Evolutionary conservation across 805 yeast genomes (phyloP), one percentile per base, ranked within the genome.

Genomic region (Candida sonorensis): DNA sequence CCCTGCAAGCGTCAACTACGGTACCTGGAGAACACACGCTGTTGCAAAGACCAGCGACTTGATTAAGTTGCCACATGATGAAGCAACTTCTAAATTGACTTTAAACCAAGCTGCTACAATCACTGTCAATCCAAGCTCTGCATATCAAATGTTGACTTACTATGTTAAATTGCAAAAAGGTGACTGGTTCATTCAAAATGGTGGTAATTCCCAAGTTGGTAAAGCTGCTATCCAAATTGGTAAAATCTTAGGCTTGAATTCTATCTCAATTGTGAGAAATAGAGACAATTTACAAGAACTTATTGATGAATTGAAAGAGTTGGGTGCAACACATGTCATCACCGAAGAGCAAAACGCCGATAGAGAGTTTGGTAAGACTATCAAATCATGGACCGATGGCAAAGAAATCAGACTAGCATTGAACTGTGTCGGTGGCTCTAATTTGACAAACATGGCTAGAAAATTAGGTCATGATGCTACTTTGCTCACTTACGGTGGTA

Each of bases 191-290:
- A 77, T 92, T 40, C 97, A 92, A 61, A 92, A 90, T 50, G 98
- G 96, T 20, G 97, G 95, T 22, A 92, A 86, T 44, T 85, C 95
- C 7, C 94, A 92, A 18, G 99, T 92, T 9, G 95, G 96, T 5
- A 77, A 86, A 45, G 78, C 82, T 46, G 97, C 95, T 7, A 70
- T 86, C 30, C 99, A 92, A 59, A 73, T 92, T 33, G 95, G 84
- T 19, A 74, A 75, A 42, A 64, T 77, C 18, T 67, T 81, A 55
- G 95, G 95, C 1, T 59, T 79, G 52, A 85, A 86, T 48, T 85
- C 95, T 9, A 71, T 92, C 44, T 79, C 84, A 40, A 92, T 92
- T 27, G 81, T 92, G 31, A 77, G 99, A 57, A 84, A 85, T 50
- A 74, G 97, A 46, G 81, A 79, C 21, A 69, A 87, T 48, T 66